Conservation (phyloP, 1,139 yeast species). For the Trichomonascaceae sp. region DNA sequence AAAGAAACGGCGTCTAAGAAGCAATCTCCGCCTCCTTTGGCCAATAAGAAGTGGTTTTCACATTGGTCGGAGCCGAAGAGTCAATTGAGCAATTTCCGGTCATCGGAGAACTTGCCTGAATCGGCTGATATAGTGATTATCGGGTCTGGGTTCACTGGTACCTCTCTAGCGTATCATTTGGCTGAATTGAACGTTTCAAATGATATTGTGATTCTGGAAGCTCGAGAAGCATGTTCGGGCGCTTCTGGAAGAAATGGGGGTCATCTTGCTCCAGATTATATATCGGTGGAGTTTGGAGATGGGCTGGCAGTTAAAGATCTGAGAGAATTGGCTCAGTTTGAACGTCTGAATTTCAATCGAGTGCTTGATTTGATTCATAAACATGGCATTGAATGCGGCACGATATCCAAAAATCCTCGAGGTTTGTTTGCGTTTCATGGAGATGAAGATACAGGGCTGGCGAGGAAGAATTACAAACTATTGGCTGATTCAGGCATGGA, state of each 20-base stretch:
- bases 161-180: slow-evolving; percentile 35
- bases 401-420: slow-evolving; percentile 28
- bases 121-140: slow-evolving; percentile 35
- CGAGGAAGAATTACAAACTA: slow-evolving; percentile 11
- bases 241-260: slow-evolving; percentile 49
- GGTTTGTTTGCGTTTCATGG: slow-evolving; percentile 30
- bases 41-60: slow-evolving; percentile 14
- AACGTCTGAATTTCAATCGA: slow-evolving; percentile 21
- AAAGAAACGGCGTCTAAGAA: neutral
- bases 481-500: slow-evolving; percentile 14
- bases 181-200: slow-evolving; percentile 15
- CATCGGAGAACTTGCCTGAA: slow-evolving; percentile 24
- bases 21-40: slow-evolving; percentile 10
- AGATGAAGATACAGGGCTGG: slow-evolving; percentile 17
- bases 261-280: slow-evolving; percentile 38
- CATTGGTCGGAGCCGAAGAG: slow-evolving; percentile 18
- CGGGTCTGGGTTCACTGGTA: slow-evolving; percentile 42
- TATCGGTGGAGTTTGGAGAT: slow-evolving; percentile 18
- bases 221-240: slow-evolving; percentile 41
- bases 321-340: slow-evolving; percentile 15
- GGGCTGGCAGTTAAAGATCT: slow-evolving; percentile 13
- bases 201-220: slow-evolving; percentile 36
- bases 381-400: slow-evolving; percentile 35
- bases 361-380: slow-evolving; percentile 25
- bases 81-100: slow-evolving; percentile 16